phyloP scores from a whole-genome alignment of 2,329 filamentous ascomycete species.

The Alternaria longipes region DNA sequence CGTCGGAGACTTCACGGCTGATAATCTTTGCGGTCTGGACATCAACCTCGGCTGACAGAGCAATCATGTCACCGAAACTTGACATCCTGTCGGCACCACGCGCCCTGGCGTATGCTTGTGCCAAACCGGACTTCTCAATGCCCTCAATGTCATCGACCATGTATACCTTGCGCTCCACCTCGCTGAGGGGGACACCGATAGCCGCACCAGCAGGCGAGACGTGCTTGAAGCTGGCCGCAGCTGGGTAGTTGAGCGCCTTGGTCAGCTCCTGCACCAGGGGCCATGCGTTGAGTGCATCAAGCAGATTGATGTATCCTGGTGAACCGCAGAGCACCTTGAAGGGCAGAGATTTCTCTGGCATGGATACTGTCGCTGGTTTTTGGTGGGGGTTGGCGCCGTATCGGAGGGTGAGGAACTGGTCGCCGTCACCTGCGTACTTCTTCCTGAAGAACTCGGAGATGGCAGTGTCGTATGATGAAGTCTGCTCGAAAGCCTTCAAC shows the following conservation, averaged over 20 bases:
- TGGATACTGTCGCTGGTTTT: conserved; percentile 90
- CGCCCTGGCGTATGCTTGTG: conserved; percentile 94
- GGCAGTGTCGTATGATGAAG: conserved; percentile 92
- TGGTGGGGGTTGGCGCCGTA: conserved; percentile 99
- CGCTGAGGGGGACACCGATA: conserved; percentile 85
- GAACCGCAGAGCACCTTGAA: conserved; percentile 92
- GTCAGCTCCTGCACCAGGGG: conserved; percentile 96
- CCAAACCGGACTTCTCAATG: conserved; percentile 83
- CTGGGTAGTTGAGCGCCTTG: conserved; percentile 83
- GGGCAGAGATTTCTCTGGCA: conserved; percentile 77
- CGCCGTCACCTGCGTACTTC: conserved; percentile 87
- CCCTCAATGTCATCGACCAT: conserved; percentile 96
- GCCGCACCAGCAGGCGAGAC: conserved; percentile 96
- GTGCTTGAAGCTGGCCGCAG: conserved; percentile 96
- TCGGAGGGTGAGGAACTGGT: conserved; percentile 84
- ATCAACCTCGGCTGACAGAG: conserved; percentile 89
- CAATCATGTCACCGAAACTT: conserved; percentile 96
- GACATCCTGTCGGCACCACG: conserved; percentile 98
- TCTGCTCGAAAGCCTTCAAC: conserved; percentile 98
- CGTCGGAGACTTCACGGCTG: conserved; percentile 96
- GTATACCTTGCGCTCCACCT: conserved; percentile 94
- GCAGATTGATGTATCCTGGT: conserved; percentile 96
- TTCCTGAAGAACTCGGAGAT: conserved; percentile 98
- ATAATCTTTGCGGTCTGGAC: conserved; percentile 89
- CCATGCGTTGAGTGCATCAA: conserved; percentile 97